Percentiles rank a stretch among this genome's conserved stretches.
Evolutionary conservation across 805 yeast genomes (phyloP).

Genomic region (Barnettozyma californica): DNA sequence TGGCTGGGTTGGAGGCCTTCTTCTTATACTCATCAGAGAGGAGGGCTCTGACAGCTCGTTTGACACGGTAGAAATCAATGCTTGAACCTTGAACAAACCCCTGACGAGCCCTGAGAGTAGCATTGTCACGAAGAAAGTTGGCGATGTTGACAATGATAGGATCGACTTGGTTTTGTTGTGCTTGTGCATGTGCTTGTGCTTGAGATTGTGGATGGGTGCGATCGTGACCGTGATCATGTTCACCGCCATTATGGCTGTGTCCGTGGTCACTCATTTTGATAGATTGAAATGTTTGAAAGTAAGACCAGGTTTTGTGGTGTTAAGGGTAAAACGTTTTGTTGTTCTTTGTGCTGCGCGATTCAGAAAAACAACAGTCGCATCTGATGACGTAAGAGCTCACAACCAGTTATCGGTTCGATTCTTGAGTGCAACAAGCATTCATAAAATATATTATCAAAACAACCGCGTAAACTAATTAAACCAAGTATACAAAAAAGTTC

Average conservation of each 20-base stretch:
- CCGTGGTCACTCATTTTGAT: conserved; percentile 6
- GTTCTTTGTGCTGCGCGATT: background rate
- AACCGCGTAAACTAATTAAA: conserved; percentile 3
- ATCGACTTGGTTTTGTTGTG: conserved; percentile 20
- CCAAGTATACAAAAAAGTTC: background rate
- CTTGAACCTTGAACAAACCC: conserved; percentile 71
- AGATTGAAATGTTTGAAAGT: background rate
- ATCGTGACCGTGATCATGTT: background rate
- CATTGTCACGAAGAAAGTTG: conserved; percentile 58
- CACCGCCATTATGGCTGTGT: background rate
- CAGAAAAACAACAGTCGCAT: no score
- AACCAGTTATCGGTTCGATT: background rate
- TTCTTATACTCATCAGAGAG: conserved; percentile 62
- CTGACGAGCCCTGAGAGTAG: conserved; percentile 69
- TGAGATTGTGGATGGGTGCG: background rate
- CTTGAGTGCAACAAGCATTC: background rate
- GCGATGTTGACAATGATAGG: conserved; percentile 70
- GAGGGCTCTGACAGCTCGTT: conserved; percentile 77
- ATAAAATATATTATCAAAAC: background rate
- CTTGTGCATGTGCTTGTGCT: background rate
- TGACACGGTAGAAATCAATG: conserved; percentile 80
- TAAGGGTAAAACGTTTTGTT: background rate
- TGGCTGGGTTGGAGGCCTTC: conserved; percentile 43
- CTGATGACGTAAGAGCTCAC: background rate
- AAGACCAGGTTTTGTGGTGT: background rate